Evolutionary conservation across 2,329 filamentous ascomycete genomes (phyloP), one percentile per base, ranked within the genome.

Genomic region (Dothideomycetes sp.): DNA sequence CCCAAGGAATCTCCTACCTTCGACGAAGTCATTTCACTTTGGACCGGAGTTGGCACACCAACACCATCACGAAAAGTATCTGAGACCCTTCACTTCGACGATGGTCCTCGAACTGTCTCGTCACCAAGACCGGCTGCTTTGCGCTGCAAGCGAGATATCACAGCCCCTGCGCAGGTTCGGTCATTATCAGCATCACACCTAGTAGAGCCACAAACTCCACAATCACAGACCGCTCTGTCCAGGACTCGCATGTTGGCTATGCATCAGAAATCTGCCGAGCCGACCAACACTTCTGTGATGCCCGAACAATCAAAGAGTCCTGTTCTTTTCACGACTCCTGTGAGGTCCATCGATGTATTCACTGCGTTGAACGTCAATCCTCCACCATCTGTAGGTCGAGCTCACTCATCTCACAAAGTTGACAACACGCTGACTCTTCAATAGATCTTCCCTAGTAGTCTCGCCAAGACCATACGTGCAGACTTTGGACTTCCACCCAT

Each of bases 401-500:
- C 8, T 11, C 12, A 5, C 27, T 29, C 15, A n/a, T 29, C 22
- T 11, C 7, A 7, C 22, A 7, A 24, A 7, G 11, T 29, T 12
- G 12, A 27, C 4, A 3, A 9, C 15, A 15, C 6, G 24, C 31
- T 27, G 4, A 43, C 9, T 11, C 32, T 27, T 1, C 20, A 17
- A 27, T 24, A 33, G 20, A 29, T 45, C 22, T 25, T 22, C 15
- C 20, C 33, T n/a, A 28, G 33, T 16, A 13, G 24, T 15, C 10
- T 9, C 22, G 17, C 33, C 37, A 6, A 40, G 5, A 11, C 15
- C 4, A 15, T 11, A 10, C 37, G 43, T n/a, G 28, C 42, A 17
- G 38, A 40, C 22, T 25, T 32, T 15, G 41, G 38, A 18, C 41
- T 48, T 23, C 33, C 41, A 28, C 24, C 41, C 4, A 13, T 50